Base-by-base conservation (phyloP, 768 basidiomycete genomes). In the Gyrodon lividus region DNA sequence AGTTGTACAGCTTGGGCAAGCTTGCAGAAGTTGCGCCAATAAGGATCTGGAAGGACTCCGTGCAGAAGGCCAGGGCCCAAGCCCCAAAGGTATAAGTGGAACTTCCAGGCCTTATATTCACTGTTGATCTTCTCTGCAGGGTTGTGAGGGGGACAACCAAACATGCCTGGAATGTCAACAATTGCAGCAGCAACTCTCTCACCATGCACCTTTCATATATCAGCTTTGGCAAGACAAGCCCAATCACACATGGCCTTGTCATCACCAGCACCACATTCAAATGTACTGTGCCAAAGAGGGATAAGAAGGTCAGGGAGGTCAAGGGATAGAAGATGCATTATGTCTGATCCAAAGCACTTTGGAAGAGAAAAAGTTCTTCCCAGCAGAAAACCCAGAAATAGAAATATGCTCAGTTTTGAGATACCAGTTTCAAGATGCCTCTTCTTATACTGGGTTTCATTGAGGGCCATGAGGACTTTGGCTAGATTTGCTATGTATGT, bases 261-360 rank as follows among this genome's bases (percentile, higher is more conserved):
- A 42, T 68, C 66, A 68, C 41, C 3, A 8, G 24, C 5, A 26
- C 8, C 24, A 26, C 24, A 26, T 5, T 26, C 24, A 8, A 26
- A 8, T 8, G 49, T 58, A 10, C 67, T 67, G 2, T 59, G 57
- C 57, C 64, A 65, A 10, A 66, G 56, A 2, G 45, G 31, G 26
- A 61, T 40, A n/a, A 62, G 20, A 3, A 63, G 58, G 4, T 69
- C 63, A 0, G 58, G 46, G 0, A 67, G 6, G 40, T 71, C 71
- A 1, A 69, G 47, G 2, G 48, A 39, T 4, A 61, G 9, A 0
- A 73, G 61, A 53, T 79, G 76, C 76, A 79, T 79, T 0, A 65
- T 9, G 52, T 79, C 76, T 10, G 63, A 58, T 3, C 62, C 43
- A 53, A 76, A 77, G 23, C 63, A 61, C 0, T 35, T 40, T 1